Percentiles rank a stretch among this genome's conserved stretches.
These are phyloP conservation scores for Fusarium devonianum DNA, from an alignment of 2,329 filamentous ascomycete genomes.

Conservation along the genomic window DNA sequence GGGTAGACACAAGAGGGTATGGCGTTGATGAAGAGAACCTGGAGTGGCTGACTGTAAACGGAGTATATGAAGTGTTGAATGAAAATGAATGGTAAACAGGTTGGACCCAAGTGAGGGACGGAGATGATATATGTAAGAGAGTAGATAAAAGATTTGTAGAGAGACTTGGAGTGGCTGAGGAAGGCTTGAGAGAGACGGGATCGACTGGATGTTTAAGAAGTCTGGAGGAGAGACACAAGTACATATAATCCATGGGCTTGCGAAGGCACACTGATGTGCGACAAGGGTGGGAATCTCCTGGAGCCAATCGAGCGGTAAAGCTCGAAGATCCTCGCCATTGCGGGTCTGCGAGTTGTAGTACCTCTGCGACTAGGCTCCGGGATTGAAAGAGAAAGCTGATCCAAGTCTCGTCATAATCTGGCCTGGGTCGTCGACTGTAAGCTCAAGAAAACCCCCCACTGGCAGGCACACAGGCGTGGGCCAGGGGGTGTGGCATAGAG, in stretches of 20 bases:
- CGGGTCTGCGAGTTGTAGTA: conserved; percentile 34
- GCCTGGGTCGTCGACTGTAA: conserved; percentile 30
- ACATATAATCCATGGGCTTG: conserved; percentile 41
- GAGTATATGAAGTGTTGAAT: conserved; percentile 14
- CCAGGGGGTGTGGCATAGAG: conserved; percentile 26
- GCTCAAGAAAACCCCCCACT: conserved; percentile 34
- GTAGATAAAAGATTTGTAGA: conserved; percentile 21
- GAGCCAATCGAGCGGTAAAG: conserved; percentile 46
- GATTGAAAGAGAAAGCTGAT: conserved; percentile 37
- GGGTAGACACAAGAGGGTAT: conserved; percentile 14
- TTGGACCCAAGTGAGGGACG: conserved; percentile 11
- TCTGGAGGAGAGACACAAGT: conserved; percentile 38
- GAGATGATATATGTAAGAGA: conserved; percentile 29
- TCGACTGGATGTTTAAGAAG: conserved; percentile 34
- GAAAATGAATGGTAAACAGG: conserved; percentile 14
- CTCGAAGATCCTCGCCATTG: conserved; percentile 42
- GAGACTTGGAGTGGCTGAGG: conserved; percentile 25
- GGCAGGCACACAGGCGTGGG: conserved; percentile 22
- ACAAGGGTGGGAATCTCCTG: conserved; percentile 41
- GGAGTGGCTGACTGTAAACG: conserved; percentile 3
- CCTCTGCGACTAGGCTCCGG: conserved; percentile 37
- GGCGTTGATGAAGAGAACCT: conserved; percentile 8
- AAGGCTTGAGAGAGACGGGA: conserved; percentile 37
- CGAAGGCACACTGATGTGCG: conserved; percentile 38
- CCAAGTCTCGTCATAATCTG: conserved; percentile 42